These are phyloP conservation scores for Fraxinus nigra DNA, from an alignment of 305 asterid species.

Conservation along the genomic window DNA sequence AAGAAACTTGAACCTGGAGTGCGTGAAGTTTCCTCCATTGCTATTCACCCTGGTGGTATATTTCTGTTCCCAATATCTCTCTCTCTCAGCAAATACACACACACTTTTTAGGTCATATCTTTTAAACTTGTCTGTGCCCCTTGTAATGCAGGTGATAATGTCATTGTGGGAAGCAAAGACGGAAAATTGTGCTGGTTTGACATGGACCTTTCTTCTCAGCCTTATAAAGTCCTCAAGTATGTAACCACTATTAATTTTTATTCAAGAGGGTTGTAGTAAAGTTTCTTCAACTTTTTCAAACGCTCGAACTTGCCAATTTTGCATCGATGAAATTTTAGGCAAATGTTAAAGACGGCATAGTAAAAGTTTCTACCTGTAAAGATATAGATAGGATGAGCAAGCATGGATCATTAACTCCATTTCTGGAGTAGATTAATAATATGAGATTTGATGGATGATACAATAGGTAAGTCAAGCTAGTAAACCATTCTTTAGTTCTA, in stretches of 20 bases:
- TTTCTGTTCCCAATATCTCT: constrained; percentile 1
- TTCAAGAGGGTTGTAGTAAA: background rate
- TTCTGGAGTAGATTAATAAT: background rate
- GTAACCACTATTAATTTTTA: constrained; percentile 16
- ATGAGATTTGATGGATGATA: background rate
- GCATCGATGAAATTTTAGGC: background rate
- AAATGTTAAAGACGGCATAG: background rate
- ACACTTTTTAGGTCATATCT: background rate
- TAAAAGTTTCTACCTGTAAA: background rate
- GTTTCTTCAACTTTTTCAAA: background rate
- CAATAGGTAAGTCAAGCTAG: background rate
- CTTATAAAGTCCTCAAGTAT: constrained; percentile 84
- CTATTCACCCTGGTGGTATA: constrained; percentile 92
- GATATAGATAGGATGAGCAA: background rate
- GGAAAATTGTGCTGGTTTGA: constrained; percentile 99
- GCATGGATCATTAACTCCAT: background rate
- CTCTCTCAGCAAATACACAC: background rate
- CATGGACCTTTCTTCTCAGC: constrained; percentile 94
- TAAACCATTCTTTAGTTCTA: background rate
- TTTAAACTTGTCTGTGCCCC: constrained; percentile 14
- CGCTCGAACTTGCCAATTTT: background rate
- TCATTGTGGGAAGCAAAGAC: constrained; percentile 86
- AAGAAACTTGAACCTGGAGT: constrained; percentile 92
- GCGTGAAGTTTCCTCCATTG: constrained; percentile 81
- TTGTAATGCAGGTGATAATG: constrained; percentile 76